Conservation (phyloP, 345 rosid genomes). For the Anastatica hierochuntica region DNA sequence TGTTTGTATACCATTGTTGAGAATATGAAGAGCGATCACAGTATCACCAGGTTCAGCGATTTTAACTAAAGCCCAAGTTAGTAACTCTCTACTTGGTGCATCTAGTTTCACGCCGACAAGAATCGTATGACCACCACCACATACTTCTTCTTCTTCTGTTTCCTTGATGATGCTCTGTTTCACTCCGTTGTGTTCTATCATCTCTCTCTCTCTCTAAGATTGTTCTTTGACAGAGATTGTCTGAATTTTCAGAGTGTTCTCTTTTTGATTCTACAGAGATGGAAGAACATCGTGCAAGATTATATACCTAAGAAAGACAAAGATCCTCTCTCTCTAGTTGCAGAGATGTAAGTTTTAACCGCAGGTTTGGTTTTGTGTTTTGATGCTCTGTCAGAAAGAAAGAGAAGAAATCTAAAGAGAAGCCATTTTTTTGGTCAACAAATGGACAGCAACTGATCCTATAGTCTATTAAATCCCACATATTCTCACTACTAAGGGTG, state of each 20-base stretch:
- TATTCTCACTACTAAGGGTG: slow-evolving; percentile 1
- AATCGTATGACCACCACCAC: slow-evolving; percentile 53
- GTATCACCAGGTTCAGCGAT: slow-evolving; percentile 78
- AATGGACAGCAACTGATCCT: no score
- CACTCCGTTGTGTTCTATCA: slow-evolving; percentile 31
- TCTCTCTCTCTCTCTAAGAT: slow-evolving; percentile 17
- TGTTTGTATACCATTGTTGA: slow-evolving; percentile 38
- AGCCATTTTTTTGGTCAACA: slow-evolving; percentile 10
- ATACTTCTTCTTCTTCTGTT: not conserved
- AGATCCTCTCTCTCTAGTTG: slow-evolving; percentile 5
- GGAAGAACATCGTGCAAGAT: slow-evolving; percentile 26
- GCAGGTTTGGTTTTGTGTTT: slow-evolving; percentile 55
- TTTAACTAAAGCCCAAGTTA: slow-evolving; percentile 89
- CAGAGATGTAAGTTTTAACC: slow-evolving; percentile 35
- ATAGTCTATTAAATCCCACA: slow-evolving; percentile 16
- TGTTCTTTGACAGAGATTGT: not conserved
- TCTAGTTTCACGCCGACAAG: slow-evolving; percentile 83
- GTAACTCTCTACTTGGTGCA: slow-evolving; percentile 60
- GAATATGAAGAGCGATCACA: slow-evolving; percentile 82
- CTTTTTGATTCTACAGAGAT: slow-evolving; percentile 9
- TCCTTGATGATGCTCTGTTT: slow-evolving; percentile 20
- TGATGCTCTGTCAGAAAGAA: slow-evolving; percentile 37
- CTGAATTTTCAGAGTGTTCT: slow-evolving; percentile 4
- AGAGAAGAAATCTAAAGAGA: slow-evolving; percentile 16
- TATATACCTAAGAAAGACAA: slow-evolving; percentile 18